These are phyloP conservation scores for Heimioporus punctisporus DNA, from an alignment of 1,284 basidiomycete species.

Conservation along the genomic window DNA sequence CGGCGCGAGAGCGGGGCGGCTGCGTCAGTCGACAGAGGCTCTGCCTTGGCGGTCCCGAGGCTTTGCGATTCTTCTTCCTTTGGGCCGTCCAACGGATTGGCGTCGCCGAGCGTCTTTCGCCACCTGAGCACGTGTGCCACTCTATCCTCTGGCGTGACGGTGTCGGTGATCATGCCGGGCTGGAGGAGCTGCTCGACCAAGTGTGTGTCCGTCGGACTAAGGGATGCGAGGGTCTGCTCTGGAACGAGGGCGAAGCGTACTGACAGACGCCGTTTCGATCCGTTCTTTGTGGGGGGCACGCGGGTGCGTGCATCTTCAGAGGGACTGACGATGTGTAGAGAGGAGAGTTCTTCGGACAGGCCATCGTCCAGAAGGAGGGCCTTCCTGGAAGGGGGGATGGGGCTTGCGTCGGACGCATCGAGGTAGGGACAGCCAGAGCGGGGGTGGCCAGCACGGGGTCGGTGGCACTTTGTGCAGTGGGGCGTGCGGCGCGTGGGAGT, in stretches of 20 bases:
- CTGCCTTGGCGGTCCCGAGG: background rate
- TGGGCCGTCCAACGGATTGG: background rate
- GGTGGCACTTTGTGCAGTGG: slow-evolving; percentile 54
- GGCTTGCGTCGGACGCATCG: slow-evolving; percentile 13
- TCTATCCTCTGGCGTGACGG: slow-evolving; percentile 16
- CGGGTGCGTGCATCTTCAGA: slow-evolving; percentile 8
- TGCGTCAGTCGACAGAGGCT: background rate
- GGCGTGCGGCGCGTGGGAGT: slow-evolving; percentile 43
- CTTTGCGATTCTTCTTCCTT: slow-evolving; percentile 4
- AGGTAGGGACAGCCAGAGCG: slow-evolving; percentile 55
- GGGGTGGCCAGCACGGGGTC: slow-evolving; percentile 55
- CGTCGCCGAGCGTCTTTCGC: slow-evolving; percentile 22
- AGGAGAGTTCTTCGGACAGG: slow-evolving; percentile 31
- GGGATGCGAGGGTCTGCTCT: slow-evolving; percentile 33
- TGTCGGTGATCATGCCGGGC: slow-evolving; percentile 31
- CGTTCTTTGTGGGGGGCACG: slow-evolving; percentile 2
- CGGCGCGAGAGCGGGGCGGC: slow-evolving; percentile 22
- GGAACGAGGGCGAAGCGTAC: slow-evolving; percentile 35
- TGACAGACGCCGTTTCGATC: slow-evolving; percentile 22
- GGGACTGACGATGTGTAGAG: slow-evolving; percentile 30
- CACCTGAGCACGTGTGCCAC: slow-evolving; percentile 27
- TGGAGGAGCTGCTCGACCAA: slow-evolving; percentile 34
- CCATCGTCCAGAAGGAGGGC: slow-evolving; percentile 11
- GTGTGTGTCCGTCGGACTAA: slow-evolving; percentile 28
- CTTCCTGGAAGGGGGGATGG: slow-evolving; percentile 24